A percentile compares a stretch with the other conserved stretches of the same genome.
phyloP scores from a whole-genome alignment of 345 rosid genomes.

The Rhodamnia argentea region DNA sequence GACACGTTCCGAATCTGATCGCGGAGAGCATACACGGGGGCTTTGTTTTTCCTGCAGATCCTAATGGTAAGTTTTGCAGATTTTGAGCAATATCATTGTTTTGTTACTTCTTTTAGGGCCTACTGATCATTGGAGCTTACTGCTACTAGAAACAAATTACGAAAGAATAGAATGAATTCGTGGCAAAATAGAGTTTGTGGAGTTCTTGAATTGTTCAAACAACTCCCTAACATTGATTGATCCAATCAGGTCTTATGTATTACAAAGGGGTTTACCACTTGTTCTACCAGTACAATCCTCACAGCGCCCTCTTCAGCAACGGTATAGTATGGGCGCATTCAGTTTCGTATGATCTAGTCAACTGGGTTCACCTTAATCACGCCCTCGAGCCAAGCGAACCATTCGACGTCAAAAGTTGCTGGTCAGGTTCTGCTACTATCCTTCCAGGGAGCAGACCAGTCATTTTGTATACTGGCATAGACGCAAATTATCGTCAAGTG shows the following conservation, averaged over 20 bases:
- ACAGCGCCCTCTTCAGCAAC: constrained; percentile 34
- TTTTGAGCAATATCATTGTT: background rate
- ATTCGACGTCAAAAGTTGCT: constrained; percentile 50
- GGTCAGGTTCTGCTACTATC: constrained; percentile 65
- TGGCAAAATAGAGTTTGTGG: background rate
- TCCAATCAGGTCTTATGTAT: constrained; percentile 55
- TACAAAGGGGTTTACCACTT: constrained; percentile 60
- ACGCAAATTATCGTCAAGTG: constrained; percentile 26
- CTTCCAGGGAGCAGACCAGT: constrained; percentile 47
- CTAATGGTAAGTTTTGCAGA: constrained; percentile 27
- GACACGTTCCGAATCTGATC: background rate
- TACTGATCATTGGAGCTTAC: background rate
- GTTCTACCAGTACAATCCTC: constrained; percentile 57
- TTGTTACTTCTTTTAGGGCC: background rate
- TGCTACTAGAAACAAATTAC: background rate
- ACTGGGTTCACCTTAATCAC: constrained; percentile 48
- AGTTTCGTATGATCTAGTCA: constrained; percentile 53
- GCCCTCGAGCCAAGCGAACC: constrained; percentile 49
- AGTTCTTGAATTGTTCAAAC: background rate
- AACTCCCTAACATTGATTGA: background rate
- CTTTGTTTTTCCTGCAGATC: constrained; percentile 12
- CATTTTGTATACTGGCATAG: constrained; percentile 52
- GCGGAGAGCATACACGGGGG: constrained; percentile 2
- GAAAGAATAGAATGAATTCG: background rate
- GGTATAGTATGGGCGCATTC: constrained; percentile 63